Base-by-base conservation (phyloP, 495 filamentous ascomycete species). In the Penicillium samsonianum region DNA sequence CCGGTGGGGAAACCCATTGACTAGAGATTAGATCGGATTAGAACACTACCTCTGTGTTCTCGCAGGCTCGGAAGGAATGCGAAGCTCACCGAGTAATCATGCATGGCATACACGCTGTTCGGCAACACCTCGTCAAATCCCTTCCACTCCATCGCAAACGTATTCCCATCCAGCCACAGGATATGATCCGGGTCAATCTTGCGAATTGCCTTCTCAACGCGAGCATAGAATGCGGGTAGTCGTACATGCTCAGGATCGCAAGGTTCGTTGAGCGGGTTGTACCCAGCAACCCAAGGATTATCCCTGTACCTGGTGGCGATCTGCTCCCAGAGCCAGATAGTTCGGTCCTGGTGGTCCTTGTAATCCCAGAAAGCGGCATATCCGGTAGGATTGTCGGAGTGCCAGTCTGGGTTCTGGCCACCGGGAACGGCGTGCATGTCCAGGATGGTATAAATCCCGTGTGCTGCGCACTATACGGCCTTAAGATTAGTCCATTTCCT, bases 251-350 rank as follows among this genome's bases (percentile, higher is more conserved):
- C 65, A 0, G 85, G 81, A 51, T 87, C 85, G 22, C 74, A 79
- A 0, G 85, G 85, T 60, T 88, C 84, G 58, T 88, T 88, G 55
- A 87, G 77, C 2, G 84, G 84, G 55, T 87, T 87, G 58, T 87
- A 88, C 2, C 85, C 85, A 2, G 85, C 85, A 22, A 86, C 73
- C 77, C 75, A 75, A 5, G 78, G 67, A 52, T 87, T 87, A 5
- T 68, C 72, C 30, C 67, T 74, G 61, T 87, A 88, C 26, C 76
- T 76, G n/a, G 72, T 69, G 4, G 82, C 85, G 42, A 87, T 74
- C 58, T 80, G 72, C 30, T 79, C 73, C 85, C 85, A 88, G 0
- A 88, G 73, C 69, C 81, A 78, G 3, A 87, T 70, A 19, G 78
- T 79, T 2, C 82, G 73, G 62, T 87, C 82, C 60, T 87, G 85